Evolutionary conservation across 371 early-diverging fungal genomes (phyloP), one percentile per base, ranked within the genome.

Genomic region (Capniomyces stellatus): DNA sequence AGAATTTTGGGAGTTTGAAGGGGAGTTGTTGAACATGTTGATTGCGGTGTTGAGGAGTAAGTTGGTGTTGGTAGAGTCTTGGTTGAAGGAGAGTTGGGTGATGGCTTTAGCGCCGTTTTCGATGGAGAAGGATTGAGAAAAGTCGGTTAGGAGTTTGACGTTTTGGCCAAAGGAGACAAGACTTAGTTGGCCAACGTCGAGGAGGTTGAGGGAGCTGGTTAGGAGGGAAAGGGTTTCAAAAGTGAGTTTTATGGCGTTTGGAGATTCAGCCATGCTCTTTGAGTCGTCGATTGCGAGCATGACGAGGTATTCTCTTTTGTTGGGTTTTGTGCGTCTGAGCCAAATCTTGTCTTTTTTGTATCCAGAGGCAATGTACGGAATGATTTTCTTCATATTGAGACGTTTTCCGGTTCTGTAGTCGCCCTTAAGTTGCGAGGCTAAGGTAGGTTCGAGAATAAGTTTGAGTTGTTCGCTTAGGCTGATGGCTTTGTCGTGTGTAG

Each of bases 331-430:
- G 49, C 99, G 84, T 43, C 97, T 85, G 64, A 98, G 73, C 99
- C 99, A 99, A 57, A 99, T 99, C 77, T 96, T 97, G 74, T 99
- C 98, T 74, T 93, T 98, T 75, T 91, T 91, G 76, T 88, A 98
- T 64, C 95, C 88, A 61, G 87, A 85, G 22, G 98, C 99, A 67
- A 99, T 96, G 64, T 98, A 99, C 1, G 98, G 92, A 58, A 99
- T 92, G 52, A 99, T 88, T 75, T 89, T 96, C 66, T 94, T 91
- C 95, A 99, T 98, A 69, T 98, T 99, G 54, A 99, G 81, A 25
- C 98, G 89, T 70, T 99, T 98, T 54, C 99, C 99, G 30, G 90
- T 95, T 51, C 87, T 84, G 71, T 95, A 99, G 75, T 98, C 98
- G 43, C 99, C 99, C 65, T 85, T 88, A 56, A 99, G 82, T 65